Evolutionary conservation across 768 basidiomycete species (phyloP).

Genomic region (Boletellus sp.): DNA sequence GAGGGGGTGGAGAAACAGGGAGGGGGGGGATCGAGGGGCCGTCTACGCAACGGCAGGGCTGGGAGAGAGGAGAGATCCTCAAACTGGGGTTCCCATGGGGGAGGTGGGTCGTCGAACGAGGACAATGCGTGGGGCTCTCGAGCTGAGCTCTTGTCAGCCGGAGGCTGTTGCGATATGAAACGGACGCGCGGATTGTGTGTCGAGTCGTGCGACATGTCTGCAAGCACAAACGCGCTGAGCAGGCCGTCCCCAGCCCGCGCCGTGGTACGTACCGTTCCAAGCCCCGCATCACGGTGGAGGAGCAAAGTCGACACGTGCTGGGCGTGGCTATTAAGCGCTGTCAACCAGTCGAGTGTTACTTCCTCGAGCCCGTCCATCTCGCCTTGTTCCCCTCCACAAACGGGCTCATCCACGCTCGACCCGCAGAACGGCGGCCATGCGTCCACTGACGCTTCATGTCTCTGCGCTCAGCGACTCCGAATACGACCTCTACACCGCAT

Average conservation of each 20-base stretch:
- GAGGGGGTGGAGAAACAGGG: constrained; percentile 27
- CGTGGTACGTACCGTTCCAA: background rate
- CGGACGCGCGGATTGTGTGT: background rate
- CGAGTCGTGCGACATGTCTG: constrained; percentile 9
- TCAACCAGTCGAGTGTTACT: background rate
- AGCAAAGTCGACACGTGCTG: constrained; percentile 11
- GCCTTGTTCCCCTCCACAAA: background rate
- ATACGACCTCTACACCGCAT: constrained; percentile 62
- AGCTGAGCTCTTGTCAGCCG: background rate
- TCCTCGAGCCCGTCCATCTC: background rate
- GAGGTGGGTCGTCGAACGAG: constrained; percentile 19
- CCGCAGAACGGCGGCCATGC: constrained; percentile 37
- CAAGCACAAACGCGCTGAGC: background rate
- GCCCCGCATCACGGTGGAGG: constrained; percentile 1
- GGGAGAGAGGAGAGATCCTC: constrained; percentile 15
- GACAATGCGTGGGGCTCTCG: too few species aligned
- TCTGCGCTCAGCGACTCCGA: constrained; percentile 76
- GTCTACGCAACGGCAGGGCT: constrained; percentile 1
- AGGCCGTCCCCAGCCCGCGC: background rate
- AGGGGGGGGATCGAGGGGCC: constrained; percentile 31
- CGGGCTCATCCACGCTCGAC: constrained; percentile 1
- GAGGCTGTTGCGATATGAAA: constrained; percentile 1
- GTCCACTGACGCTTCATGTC: constrained; percentile 63
- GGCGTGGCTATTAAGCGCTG: background rate
- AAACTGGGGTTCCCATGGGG: constrained; percentile 28